Evolutionary conservation across 2,329 filamentous ascomycete genomes (phyloP).

Genomic region (Beauveria asiatica): DNA sequence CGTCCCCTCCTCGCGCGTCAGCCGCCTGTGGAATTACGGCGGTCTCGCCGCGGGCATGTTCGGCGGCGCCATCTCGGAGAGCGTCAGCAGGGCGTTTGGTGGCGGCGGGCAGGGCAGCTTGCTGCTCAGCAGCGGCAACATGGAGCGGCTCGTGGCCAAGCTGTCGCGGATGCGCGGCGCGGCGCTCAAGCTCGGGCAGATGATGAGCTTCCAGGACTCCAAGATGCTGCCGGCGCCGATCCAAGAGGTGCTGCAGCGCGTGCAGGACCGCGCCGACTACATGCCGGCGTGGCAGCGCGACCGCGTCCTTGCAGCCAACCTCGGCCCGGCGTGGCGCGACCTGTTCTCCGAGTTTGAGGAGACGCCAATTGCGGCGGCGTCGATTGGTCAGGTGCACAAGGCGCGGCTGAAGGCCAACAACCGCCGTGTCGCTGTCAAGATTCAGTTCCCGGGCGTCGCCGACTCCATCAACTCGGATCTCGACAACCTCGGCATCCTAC

Average conservation of each 20-base stretch:
- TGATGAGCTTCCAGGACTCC: slow-evolving; percentile 96
- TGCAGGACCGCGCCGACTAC: slow-evolving; percentile 94
- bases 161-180: slow-evolving; percentile 94
- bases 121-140: slow-evolving; percentile 80
- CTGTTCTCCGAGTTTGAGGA: slow-evolving; percentile 82
- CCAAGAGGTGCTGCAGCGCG: slow-evolving; percentile 81
- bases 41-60: slow-evolving; percentile 93
- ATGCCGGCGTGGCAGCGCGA: slow-evolving; percentile 94
- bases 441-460: slow-evolving; percentile 94
- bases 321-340: slow-evolving; percentile 77
- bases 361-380: slow-evolving; percentile 86
- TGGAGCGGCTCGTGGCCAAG: slow-evolving; percentile 87
- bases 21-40: slow-evolving; percentile 89
- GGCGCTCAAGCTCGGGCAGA: slow-evolving; percentile 92
- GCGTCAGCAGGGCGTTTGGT: slow-evolving; percentile 70
- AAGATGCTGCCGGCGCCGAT: slow-evolving; percentile 88
- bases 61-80: slow-evolving; percentile 80
- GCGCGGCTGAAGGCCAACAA: slow-evolving; percentile 70
- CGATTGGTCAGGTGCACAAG: slow-evolving; percentile 91
- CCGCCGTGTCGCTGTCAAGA: slow-evolving; percentile 80
- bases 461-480: slow-evolving; percentile 95
- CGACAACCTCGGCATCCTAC: slow-evolving; percentile 82
- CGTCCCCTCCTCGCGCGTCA: slow-evolving; percentile 79
- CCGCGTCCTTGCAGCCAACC: slow-evolving; percentile 67
- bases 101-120: slow-evolving; percentile 62